Base-by-base conservation (phyloP, 164 flowering plant genomes). In the Platanus orientalis region DNA sequence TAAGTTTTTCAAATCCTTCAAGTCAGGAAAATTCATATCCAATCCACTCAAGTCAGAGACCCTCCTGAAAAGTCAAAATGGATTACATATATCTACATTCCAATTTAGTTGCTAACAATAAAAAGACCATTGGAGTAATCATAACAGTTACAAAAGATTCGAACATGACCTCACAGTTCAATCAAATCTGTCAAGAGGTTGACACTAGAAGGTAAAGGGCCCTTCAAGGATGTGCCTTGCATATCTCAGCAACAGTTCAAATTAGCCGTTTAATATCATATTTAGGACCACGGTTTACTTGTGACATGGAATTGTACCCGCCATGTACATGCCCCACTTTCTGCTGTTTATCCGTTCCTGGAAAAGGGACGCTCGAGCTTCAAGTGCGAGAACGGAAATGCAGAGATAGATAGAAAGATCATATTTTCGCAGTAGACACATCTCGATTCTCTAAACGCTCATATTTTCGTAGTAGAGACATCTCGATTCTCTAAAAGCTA, bases 141-240 rank as follows among this genome's bases (percentile, higher is more conserved):
- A 36, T 36, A 14, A 36, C 9, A 36, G 9, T 7, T 36, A 7
- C 12, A 36, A 14, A 36, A 44, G 39, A 0, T 19, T 16, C 3
- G 21, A 28, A 55, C 27, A 6, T 50, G 57, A 9, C n/a, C 69
- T 59, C 50, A 67, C 71, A 67, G 49, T 32, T 61, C 30, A 36
- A 14, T 36, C 12, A 36, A 69, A 56, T 79, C 81, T 67, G 21
- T 78, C 75, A 94, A 68, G 32, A 7, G 24, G 13, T 84, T 76
- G 54, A 94, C 71, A 34, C 66, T 72, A 17, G 78, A 68, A 68
- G 97, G 98, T 72, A 94, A 73, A 0, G 97, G 99, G 6, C 94
- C 91, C 42, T 36, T 14, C 42, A 36, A 36, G 42, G 42, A 36
- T 14, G 42, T 36, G 42, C 42, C 42, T 7, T 88, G 94, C 42